Evolutionary conservation across 768 basidiomycete genomes (phyloP), one percentile per base, ranked within the genome.

Genomic region (Russula foetens): DNA sequence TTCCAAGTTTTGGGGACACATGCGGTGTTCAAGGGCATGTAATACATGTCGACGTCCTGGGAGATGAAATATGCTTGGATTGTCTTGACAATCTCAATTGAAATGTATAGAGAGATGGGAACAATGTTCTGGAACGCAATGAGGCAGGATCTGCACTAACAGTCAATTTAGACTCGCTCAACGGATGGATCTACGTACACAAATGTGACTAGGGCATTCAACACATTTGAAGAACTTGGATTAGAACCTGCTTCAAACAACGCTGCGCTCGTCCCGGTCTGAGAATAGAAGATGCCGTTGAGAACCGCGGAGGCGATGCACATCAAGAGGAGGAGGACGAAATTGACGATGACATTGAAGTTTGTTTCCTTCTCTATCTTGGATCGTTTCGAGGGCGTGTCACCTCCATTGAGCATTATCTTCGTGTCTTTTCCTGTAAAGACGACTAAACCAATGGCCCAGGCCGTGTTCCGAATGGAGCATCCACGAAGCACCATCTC

Each of bases 301-400:
- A 86, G 80, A 45, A 93, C 82, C 8, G 84, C 93, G 3, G 88
- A 81, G 31, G 86, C 72, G 7, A 84, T 64, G 71, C 94, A 97
- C 79, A 98, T 90, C 41, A 81, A 53, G 44, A 86, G 70, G 58
- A 98, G 77, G 61, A 97, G 73, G 45, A 80, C 73, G 69, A 98
- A 98, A 73, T 98, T 98, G 76, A 97, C 89, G 53, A 95, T 75
- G 65, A 98, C 96, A 69, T 98, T 98, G 79, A 94, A 96, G 73
- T 96, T 98, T 9, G 96, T 98, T 78, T 98, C 96, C 75, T 85
- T 90, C 76, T 98, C 94, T 69, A 98, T 98, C 79, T 95, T 98
- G 69, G 88, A 91, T 60, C 92, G 87, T 70, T 98, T 98, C n/a
- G 90, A 92, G 1, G 95, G 94, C 1, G 93, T 98, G 15, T 86